Evolutionary conservation across 202 grass and related monocot genomes (phyloP).

Genomic region (Schoenoplectus tabernaemontani): DNA sequence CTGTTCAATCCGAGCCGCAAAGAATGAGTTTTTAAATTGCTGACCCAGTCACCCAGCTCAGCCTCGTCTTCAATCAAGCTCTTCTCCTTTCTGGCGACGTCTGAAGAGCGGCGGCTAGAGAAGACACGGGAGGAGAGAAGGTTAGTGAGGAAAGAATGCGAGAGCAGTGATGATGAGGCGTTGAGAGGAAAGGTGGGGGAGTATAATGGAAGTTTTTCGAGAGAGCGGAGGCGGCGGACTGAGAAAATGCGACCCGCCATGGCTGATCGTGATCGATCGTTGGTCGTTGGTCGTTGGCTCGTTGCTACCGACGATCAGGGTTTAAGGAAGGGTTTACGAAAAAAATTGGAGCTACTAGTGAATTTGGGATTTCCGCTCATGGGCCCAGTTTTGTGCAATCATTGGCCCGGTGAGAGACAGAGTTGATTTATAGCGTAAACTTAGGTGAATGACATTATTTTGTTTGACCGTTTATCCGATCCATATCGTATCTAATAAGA

Average conservation of each 20-base stretch:
- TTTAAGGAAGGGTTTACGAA: slow-evolving; percentile 33
- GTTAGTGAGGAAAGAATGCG: background rate
- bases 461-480: too few species aligned
- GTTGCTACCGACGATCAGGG: slow-evolving; percentile 19
- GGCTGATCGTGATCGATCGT: slow-evolving; percentile 13
- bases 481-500: too few species aligned
- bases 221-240: slow-evolving; percentile 7
- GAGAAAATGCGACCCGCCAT: slow-evolving; percentile 39
- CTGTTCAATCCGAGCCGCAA: slow-evolving; percentile 46
- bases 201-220: background rate
- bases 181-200: background rate
- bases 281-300: background rate
- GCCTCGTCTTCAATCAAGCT: slow-evolving; percentile 78
- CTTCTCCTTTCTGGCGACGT: slow-evolving; percentile 29
- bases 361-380: background rate
- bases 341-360: background rate
- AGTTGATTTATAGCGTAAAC: background rate
- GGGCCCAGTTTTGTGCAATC: background rate
- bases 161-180: slow-evolving; percentile 21
- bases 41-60: slow-evolving; percentile 71
- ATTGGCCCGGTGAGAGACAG: background rate
- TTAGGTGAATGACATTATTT: too few species aligned
- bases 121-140: slow-evolving; percentile 31
- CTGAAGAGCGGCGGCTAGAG: slow-evolving; percentile 23
- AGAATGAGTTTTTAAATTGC: slow-evolving; percentile 58